Conservation (phyloP, 305 asterid genomes). For the Fraxinus paxiana region DNA sequence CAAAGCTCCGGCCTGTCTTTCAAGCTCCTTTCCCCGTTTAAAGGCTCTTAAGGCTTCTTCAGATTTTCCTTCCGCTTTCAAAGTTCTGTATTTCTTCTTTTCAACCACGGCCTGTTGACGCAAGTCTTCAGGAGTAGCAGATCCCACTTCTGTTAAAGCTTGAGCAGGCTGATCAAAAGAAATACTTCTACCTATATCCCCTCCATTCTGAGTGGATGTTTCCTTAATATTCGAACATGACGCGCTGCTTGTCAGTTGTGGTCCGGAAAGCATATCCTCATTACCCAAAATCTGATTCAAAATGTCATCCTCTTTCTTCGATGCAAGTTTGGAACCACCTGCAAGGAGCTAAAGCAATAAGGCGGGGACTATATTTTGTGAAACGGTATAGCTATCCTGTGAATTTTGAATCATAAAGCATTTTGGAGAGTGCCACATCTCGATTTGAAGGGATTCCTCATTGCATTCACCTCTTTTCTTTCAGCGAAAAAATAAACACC, state of each 20-base stretch:
- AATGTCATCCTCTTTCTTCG: slow-evolving; percentile 60
- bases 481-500: background rate
- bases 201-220: slow-evolving; percentile 32
- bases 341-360: slow-evolving; percentile 23
- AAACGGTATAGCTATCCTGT: background rate
- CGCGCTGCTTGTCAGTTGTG: slow-evolving; percentile 36
- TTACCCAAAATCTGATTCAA: slow-evolving; percentile 46
- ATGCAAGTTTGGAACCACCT: slow-evolving; percentile 66
- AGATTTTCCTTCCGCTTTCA: slow-evolving; percentile 88
- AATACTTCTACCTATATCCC: slow-evolving; percentile 29
- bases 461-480: background rate
- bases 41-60: slow-evolving; percentile 88
- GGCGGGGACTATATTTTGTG: background rate
- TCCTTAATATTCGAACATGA: slow-evolving; percentile 53
- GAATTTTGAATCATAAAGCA: slow-evolving; percentile 4
- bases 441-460: background rate
- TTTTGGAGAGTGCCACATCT: background rate
- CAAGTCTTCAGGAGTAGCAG: slow-evolving; percentile 74
- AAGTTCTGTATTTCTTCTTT: slow-evolving; percentile 64
- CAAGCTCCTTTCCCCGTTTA: slow-evolving; percentile 92
- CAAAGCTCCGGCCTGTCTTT: slow-evolving; percentile 86
- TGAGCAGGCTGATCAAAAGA: slow-evolving; percentile 36
- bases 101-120: slow-evolving; percentile 76
- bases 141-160: slow-evolving; percentile 32
- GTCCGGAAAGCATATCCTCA: slow-evolving; percentile 34